A percentile compares a stretch with the other conserved stretches of the same genome.
Conservation (phyloP, 2,329 filamentous ascomycete genomes). For the Cryphonectria parasitica region DNA sequence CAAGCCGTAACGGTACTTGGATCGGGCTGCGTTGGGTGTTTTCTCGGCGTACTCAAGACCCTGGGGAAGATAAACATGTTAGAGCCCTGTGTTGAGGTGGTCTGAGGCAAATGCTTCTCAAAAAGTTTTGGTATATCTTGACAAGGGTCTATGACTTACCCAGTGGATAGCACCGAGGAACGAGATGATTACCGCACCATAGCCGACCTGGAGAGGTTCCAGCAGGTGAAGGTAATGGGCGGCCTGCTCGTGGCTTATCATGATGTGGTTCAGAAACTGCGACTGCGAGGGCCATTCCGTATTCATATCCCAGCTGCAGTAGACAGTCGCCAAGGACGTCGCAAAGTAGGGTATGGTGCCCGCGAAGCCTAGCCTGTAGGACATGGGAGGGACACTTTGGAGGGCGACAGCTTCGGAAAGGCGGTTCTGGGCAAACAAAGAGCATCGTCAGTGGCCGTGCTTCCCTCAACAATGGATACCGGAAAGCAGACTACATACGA, state of each 20-base stretch:
- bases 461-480: not conserved
- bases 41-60: slow-evolving; percentile 81
- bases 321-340: slow-evolving; percentile 82
- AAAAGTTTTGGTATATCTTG: no score
- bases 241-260: slow-evolving; percentile 73
- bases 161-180: slow-evolving; percentile 93
- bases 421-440: slow-evolving; percentile 50
- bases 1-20: slow-evolving; percentile 80
- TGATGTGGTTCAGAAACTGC: slow-evolving; percentile 64
- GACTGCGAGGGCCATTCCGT: slow-evolving; percentile 63
- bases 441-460: not conserved
- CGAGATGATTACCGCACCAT: slow-evolving; percentile 89
- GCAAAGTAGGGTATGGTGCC: slow-evolving; percentile 84
- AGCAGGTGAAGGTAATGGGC: slow-evolving; percentile 72
- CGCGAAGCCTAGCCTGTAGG: slow-evolving; percentile 70
- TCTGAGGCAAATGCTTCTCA: not conserved
- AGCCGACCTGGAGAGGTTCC: slow-evolving; percentile 88
- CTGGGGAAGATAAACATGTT: slow-evolving; percentile 31
- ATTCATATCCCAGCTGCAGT: slow-evolving; percentile 82
- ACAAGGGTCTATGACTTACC: slow-evolving; percentile 48
- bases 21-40: slow-evolving; percentile 62
- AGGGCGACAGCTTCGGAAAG: slow-evolving; percentile 73
- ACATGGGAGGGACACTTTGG: slow-evolving; percentile 66
- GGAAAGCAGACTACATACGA: slow-evolving; percentile 51
- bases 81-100: not conserved